These are phyloP conservation scores for Trichoderma gamsii DNA, from an alignment of 495 filamentous ascomycete genomes.

Conservation along the genomic window DNA sequence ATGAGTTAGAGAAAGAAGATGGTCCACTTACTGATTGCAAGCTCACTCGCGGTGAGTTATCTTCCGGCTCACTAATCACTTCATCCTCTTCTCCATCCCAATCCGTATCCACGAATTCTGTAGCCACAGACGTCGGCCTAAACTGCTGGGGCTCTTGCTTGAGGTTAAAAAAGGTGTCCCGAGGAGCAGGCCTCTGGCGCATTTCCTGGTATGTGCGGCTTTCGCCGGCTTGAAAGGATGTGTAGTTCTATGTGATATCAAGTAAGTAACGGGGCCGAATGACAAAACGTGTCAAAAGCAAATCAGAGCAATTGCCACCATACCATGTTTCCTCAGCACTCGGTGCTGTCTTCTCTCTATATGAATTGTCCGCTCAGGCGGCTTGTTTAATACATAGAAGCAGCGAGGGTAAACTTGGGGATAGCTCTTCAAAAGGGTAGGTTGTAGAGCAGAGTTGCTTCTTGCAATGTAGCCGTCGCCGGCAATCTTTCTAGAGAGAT, in stretches of 20 bases:
- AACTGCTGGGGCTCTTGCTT: constrained; percentile 32
- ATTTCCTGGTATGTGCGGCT: constrained; percentile 34
- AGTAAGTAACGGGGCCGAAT: constrained; percentile 23
- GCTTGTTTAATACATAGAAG: background rate
- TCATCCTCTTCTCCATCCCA: constrained; percentile 56
- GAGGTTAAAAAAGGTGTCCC: constrained; percentile 44
- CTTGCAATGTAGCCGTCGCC: background rate
- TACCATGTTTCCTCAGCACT: background rate
- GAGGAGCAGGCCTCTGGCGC: constrained; percentile 40
- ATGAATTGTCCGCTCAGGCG: background rate
- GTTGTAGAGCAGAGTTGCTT: background rate
- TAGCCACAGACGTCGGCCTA: constrained; percentile 57
- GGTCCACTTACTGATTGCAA: constrained; percentile 54
- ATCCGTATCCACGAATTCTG: constrained; percentile 71
- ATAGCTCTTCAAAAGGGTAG: background rate
- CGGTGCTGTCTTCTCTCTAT: background rate
- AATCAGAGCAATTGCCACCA: background rate
- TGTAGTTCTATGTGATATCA: constrained; percentile 15
- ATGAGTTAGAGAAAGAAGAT: constrained; percentile 5
- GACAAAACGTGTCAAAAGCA: background rate
- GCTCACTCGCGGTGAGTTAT: constrained; percentile 58
- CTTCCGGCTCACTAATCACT: constrained; percentile 47
- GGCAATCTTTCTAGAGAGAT: background rate
- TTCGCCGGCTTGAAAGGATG: constrained; percentile 16
- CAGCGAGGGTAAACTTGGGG: background rate